Evolutionary conservation across 2,329 filamentous ascomycete genomes (phyloP), one percentile per base, ranked within the genome.

Genomic region (Colletotrichum trifolii): DNA sequence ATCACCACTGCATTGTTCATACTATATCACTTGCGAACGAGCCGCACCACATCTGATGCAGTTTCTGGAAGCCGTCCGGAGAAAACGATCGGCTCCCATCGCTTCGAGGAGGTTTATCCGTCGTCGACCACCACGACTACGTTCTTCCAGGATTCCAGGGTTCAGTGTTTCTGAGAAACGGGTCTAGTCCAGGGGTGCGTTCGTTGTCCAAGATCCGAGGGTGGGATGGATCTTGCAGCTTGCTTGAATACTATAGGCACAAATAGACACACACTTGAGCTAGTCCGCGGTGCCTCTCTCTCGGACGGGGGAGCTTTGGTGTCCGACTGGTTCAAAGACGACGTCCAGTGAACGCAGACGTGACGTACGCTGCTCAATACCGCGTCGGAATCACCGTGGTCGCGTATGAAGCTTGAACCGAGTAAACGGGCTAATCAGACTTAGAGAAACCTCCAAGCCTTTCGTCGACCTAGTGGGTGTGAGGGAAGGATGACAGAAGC

Each of bases 161-260:
- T 35, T 25, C 17, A 7, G 6, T 11, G 12, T 25, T 61, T 46
- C 17, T 61, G 50, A 40, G 47, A 65, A 62, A 36, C n/a, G 11
- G 13, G 34, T 25, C 36, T 42, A 38, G 10, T 11, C 9, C 11
- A 25, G 39, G 48, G 42, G 10, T 17, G n/a, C 39, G 12, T 17
- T 42, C 42, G n/a, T 42, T 13, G 11, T 45, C 33, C 9, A 17
- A 50, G 17, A 48, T 25, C 49, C 38, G 34, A 43, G 45, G 39
- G 45, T 64, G 61, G 25, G 56, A 34, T 52, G 61, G 25, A 61
- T 52, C 34, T 47, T 11, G 45, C 46, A 40, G 25, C 34, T 43
- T 43, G 55, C 62, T 52, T 17, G 38, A 40, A 33, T 6, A 25
- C 46, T 43, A 34, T n/a, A 60, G 15, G 45, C 36, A 49, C 35